These are phyloP conservation scores for Phlyctochytrium bullatum DNA, from an alignment of 192 early-diverging fungal genomes.

Conservation along the genomic window DNA sequence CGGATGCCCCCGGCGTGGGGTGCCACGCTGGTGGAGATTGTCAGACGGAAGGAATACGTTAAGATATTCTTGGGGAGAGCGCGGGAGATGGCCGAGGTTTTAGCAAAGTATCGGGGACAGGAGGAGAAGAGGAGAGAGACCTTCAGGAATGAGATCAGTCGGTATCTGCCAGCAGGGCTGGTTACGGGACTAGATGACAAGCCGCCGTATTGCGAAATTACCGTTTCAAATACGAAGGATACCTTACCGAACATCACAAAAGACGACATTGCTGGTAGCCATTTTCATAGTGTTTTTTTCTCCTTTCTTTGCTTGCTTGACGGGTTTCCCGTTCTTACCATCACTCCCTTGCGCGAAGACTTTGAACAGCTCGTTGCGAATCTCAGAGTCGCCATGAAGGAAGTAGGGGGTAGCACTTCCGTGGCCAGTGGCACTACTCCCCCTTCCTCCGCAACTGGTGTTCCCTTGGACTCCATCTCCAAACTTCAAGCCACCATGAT, in stretches of 20 bases:
- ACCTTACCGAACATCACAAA: slow-evolving; percentile 32
- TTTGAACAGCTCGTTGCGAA: slow-evolving; percentile 43
- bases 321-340: no score
- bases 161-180: slow-evolving; percentile 42
- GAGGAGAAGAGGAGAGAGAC: slow-evolving; percentile 40
- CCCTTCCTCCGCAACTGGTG: not conserved
- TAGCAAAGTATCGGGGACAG: slow-evolving; percentile 27
- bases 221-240: slow-evolving; percentile 37
- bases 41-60: slow-evolving; percentile 46
- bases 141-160: slow-evolving; percentile 39
- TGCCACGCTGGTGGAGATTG: slow-evolving; percentile 46
- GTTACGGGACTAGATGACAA: slow-evolving; percentile 41
- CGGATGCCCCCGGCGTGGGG: slow-evolving; percentile 54
- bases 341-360: no score
- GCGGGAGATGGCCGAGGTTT: slow-evolving; percentile 40
- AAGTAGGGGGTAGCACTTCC: slow-evolving; percentile 27
- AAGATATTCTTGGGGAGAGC: slow-evolving; percentile 35
- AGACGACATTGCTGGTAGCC: slow-evolving; percentile 36
- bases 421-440: slow-evolving; percentile 7
- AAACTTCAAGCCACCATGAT: slow-evolving; percentile 49
- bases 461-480: slow-evolving; percentile 42
- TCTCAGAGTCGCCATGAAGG: slow-evolving; percentile 33
- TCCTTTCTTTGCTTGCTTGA: no score
- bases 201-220: slow-evolving; percentile 39
- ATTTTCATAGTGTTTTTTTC: no score